Base-by-base conservation (phyloP, 345 rosid species). In the Leavenworthia alabamica region DNA sequence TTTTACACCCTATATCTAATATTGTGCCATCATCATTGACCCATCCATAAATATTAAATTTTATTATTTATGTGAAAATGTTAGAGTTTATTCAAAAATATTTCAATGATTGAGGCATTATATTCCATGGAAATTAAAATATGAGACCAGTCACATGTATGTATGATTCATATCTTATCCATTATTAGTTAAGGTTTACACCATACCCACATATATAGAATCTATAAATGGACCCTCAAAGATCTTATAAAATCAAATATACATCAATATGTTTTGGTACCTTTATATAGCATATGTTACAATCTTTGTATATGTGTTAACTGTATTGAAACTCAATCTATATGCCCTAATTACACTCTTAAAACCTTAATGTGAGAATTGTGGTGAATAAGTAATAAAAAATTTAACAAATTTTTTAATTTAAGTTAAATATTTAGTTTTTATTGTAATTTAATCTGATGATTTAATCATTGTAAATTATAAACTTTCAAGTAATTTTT, bases 21-120 rank as follows among this genome's bases (percentile, higher is more conserved):
- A 52, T 53, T 69, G 61, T 49, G 67, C 67, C 62, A 62, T 27
- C 39, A 53, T 69, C 62, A 69, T 69, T 69, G 73, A 69, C 56
- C 42, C 73, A 69, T 69, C 62, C 62, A 44, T 8, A 10, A 41
- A 26, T 37, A 62, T 54, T 12, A 20, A 36, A 58, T 31, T 20
- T 51, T 58, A 59, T n/a, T n/a, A n/a, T n/a, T n/a, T 53, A 68
- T 50, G 60, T 49, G 67, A n/a, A 49, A 68, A 60, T 69, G 49
- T 35, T 52, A 36, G 42, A 61, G 6, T 15, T n/a, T 45, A 28
- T 42, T 4, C 36, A 8, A 22, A 29, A 13, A 43, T 46, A 7
- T 9, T 1, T 44, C 42, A 54, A 54, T 70, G 68, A 61, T 62
- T 61, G 68, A 56, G 31, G 59, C 6, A 48, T 27, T 27, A 16